Evolutionary conservation across 2,329 filamentous ascomycete genomes (phyloP).

Genomic region (Trichophyton verrucosum): DNA sequence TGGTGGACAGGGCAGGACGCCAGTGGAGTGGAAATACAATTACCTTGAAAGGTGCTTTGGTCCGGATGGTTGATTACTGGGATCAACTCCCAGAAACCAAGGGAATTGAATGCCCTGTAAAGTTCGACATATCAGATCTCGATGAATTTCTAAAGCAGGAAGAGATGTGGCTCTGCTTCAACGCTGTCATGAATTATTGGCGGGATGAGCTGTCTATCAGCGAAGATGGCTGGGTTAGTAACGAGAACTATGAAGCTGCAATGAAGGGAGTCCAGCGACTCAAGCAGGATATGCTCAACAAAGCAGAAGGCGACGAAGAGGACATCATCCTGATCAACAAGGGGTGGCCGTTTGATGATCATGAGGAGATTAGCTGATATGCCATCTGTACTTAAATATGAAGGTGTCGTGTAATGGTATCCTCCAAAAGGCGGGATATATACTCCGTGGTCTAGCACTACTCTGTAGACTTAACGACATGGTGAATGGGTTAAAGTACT

Average conservation of each 20-base stretch:
- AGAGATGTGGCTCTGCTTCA: constrained; percentile 10
- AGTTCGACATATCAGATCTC: constrained; percentile 7
- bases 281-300: constrained; percentile 5
- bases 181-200: constrained; percentile 9
- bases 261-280: constrained; percentile 6
- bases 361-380: constrained; percentile 9
- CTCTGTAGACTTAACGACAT: too few species aligned
- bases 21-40: constrained; percentile 9
- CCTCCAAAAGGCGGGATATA: too few species aligned
- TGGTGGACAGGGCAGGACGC: constrained; percentile 8
- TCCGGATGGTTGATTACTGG: constrained; percentile 12
- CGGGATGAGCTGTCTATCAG: constrained; percentile 8
- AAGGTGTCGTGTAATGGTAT: too few species aligned
- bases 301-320: constrained; percentile 11
- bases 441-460: too few species aligned
- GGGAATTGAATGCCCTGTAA: constrained; percentile 8
- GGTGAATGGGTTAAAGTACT: too few species aligned
- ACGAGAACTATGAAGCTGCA: constrained; percentile 10
- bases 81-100: constrained; percentile 6
- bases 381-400: neutral
- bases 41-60: constrained; percentile 8
- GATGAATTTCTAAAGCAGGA: constrained; percentile 9
- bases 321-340: constrained; percentile 10
- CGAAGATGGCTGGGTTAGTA: constrained; percentile 13
- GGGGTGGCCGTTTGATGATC: constrained; percentile 9